These are phyloP conservation scores for Citeromyces hawaiiensis DNA, from an alignment of 1,139 yeast genomes.

Conservation along the genomic window DNA sequence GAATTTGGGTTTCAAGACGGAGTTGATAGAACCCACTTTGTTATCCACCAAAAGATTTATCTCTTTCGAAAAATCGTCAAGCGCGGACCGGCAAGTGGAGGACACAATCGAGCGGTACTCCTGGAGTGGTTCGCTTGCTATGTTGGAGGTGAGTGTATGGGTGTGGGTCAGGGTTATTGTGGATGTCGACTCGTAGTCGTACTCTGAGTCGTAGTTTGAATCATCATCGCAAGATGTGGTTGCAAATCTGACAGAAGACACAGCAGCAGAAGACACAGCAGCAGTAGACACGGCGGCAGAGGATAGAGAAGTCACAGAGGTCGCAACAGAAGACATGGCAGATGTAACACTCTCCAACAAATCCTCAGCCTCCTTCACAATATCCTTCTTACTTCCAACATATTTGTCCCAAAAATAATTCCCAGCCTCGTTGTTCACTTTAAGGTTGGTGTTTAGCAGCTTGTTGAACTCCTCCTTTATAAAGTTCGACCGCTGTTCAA, in stretches of 20 bases:
- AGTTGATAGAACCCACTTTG: conserved; percentile 21
- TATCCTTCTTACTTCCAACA: not conserved
- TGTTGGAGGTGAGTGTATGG: not conserved
- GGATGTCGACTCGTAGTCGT: not conserved
- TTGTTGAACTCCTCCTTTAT: conserved; percentile 15
- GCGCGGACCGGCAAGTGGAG: conserved; percentile 29
- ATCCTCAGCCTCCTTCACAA: not conserved
- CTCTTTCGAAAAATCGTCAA: conserved; percentile 24
- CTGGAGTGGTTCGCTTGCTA: not conserved
- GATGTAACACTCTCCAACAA: not conserved
- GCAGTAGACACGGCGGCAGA: not conserved
- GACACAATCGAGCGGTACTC: conserved; percentile 22
- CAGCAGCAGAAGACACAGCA: not conserved
- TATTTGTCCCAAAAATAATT: not conserved
- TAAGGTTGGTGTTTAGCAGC: conserved; percentile 13
- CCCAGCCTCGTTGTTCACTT: conserved; percentile 1
- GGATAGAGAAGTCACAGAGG: not conserved
- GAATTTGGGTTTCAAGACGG: conserved; percentile 25
- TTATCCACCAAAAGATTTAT: conserved; percentile 23
- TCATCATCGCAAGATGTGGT: not conserved
- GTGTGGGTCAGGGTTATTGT: conserved; percentile 1
- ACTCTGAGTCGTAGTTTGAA: not conserved
- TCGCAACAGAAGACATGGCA: not conserved
- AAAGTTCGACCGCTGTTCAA: conserved; percentile 16
- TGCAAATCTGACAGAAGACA: not conserved